phyloP scores from a whole-genome alignment of 345 rosid species.

The Linum lewisii region DNA sequence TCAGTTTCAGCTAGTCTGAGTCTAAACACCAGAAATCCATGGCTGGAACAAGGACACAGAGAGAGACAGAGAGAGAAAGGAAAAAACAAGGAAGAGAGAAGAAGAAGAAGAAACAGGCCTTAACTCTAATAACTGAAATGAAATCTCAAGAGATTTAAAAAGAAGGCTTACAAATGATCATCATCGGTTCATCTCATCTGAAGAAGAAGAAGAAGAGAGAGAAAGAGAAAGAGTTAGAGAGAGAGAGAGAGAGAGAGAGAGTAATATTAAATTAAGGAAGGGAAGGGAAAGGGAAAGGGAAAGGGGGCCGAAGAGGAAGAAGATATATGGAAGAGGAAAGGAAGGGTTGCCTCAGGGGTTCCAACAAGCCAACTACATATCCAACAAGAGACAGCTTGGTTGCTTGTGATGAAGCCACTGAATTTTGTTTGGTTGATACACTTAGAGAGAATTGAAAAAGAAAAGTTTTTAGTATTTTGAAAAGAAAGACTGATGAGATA shows the following conservation, averaged over 20 bases:
- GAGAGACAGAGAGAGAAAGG: neutral
- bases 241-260: constrained; percentile 6
- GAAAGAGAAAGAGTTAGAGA: neutral
- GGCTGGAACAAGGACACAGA: neutral
- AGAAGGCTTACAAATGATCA: too few relatives aligned
- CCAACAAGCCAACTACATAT: constrained; percentile 57
- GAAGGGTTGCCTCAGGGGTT: constrained; percentile 43
- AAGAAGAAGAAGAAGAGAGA: constrained; percentile 2
- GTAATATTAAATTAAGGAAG: constrained; percentile 1
- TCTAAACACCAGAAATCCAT: neutral
- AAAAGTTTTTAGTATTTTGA: neutral
- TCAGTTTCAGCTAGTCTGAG: neutral
- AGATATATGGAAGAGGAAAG: neutral
- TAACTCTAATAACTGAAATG: neutral
- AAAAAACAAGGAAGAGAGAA: neutral
- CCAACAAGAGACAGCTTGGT: constrained; percentile 93
- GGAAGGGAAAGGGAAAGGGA: neutral
- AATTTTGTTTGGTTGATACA: neutral
- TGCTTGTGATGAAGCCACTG: constrained; percentile 79
- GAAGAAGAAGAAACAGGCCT: neutral
- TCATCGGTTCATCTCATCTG: too few relatives aligned
- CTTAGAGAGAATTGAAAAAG: neutral
- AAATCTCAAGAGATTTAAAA: too few relatives aligned
- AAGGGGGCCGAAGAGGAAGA: neutral
- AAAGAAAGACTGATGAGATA: neutral